Evolutionary conservation across 1,284 basidiomycete genomes (phyloP).

Genomic region (Cryptococcus amylolentus): DNA sequence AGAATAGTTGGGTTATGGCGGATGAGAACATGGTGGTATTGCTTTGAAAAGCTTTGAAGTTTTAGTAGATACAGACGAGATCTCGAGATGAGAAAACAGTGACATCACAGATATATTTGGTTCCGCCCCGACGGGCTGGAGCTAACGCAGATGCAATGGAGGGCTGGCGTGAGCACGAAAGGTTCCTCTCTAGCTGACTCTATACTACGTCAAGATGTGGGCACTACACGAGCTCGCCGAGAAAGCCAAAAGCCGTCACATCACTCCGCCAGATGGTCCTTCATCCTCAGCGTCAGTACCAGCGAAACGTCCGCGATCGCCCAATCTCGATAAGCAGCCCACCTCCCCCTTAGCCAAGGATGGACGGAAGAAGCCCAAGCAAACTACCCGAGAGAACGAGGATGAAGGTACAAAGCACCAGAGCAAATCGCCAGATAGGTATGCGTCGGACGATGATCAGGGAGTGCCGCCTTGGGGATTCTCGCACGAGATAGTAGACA

Average conservation of each 20-base stretch:
- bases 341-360: neutral
- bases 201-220: constrained; percentile 10
- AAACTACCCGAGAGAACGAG: neutral
- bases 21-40: constrained; percentile 4
- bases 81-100: neutral
- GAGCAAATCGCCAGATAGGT: neutral
- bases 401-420: neutral
- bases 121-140: neutral
- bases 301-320: neutral
- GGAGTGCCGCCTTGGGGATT: constrained; percentile 22
- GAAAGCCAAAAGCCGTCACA: neutral
- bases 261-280: neutral
- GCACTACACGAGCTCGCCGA: constrained; percentile 15
- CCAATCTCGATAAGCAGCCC: neutral
- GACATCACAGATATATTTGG: neutral
- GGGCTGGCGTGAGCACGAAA: neutral
- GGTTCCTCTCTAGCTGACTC: neutral
- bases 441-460: neutral
- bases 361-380: neutral
- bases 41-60: neutral
- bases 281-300: neutral
- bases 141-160: neutral
- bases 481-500: constrained; percentile 18
- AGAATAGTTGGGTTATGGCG: constrained; percentile 16
- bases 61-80: neutral